Conservation (phyloP, 495 filamentous ascomycete species). For the Penicillium alfredii region DNA sequence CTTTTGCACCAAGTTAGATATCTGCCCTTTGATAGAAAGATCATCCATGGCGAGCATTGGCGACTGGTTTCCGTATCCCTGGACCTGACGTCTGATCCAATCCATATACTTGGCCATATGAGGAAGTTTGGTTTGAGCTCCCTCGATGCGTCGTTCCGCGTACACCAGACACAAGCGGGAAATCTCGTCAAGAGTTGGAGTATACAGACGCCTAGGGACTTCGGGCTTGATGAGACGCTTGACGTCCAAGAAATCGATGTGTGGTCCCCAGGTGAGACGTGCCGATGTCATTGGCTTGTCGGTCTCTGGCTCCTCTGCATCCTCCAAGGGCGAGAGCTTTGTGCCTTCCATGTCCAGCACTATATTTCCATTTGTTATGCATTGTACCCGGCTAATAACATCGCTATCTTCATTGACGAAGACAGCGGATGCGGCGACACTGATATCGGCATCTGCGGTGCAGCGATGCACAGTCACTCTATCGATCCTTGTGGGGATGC, state of each 20-base stretch:
- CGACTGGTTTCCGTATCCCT: not conserved
- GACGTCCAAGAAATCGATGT: constrained; percentile 7
- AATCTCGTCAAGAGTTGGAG: constrained; percentile 1
- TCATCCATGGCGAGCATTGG: constrained; percentile 3
- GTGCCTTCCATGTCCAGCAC: constrained; percentile 11
- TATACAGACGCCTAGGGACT: not conserved
- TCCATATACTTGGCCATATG: not conserved
- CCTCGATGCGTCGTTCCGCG: not conserved
- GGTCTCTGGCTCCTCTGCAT: not conserved
- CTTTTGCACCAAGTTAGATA: constrained; percentile 9
- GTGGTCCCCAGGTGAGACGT: constrained; percentile 5
- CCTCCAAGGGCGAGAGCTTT: constrained; percentile 4
- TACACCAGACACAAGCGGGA: constrained; percentile 1
- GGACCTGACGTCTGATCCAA: constrained; percentile 1
- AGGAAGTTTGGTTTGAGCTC: constrained; percentile 3
- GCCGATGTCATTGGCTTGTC: not conserved
- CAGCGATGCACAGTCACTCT: constrained; percentile 15
- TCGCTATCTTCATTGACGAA: not conserved
- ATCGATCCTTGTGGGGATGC: constrained; percentile 11
- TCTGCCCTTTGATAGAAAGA: constrained; percentile 4
- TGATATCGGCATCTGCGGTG: constrained; percentile 1
- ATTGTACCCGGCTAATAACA: constrained; percentile 7
- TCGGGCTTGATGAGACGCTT: constrained; percentile 1
- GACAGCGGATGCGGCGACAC: constrained; percentile 1
- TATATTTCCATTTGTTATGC: constrained; percentile 8